Evolutionary conservation across 139 green algal genomes (phyloP).

Genomic region (Chlamydomonas applanata): DNA sequence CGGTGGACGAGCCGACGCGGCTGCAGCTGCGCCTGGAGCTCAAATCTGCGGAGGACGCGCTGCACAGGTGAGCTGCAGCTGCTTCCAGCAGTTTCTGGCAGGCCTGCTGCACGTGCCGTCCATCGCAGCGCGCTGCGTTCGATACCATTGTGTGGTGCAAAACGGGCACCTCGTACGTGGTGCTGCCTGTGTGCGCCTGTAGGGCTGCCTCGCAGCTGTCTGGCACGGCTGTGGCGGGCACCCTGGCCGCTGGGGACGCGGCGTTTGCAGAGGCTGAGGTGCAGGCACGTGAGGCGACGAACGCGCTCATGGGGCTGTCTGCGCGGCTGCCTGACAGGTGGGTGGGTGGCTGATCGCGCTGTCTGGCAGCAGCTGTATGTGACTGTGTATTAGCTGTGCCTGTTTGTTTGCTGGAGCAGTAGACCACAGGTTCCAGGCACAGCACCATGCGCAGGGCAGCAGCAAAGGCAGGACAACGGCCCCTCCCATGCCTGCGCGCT

Average conservation of each 20-base stretch:
- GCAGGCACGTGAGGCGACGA: slow-evolving; percentile 20
- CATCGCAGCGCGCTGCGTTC: too few relatives aligned
- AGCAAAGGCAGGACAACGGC: too few relatives aligned
- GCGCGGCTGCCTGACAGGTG: slow-evolving; percentile 19
- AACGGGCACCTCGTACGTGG: too few relatives aligned
- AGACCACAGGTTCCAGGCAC: too few relatives aligned
- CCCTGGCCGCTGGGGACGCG: slow-evolving; percentile 24
- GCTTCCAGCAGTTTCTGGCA: too few relatives aligned
- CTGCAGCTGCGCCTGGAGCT: slow-evolving; percentile 28
- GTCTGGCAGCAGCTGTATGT: background rate
- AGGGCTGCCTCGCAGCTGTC: slow-evolving; percentile 12
- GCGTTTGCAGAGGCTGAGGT: slow-evolving; percentile 20
- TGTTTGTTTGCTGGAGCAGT: too few relatives aligned
- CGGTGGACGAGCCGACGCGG: slow-evolving; percentile 26
- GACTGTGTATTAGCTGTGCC: background rate
- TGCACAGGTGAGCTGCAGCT: slow-evolving; percentile 10
- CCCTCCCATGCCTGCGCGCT: background rate
- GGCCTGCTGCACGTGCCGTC: background rate
- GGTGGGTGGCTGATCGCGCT: background rate
- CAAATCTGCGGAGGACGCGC: slow-evolving; percentile 10
- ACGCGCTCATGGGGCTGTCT: slow-evolving; percentile 36
- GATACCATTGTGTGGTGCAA: too few relatives aligned
- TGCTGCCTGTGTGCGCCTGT: background rate
- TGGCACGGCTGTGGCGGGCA: slow-evolving; percentile 7
- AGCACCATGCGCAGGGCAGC: too few relatives aligned